Conservation (phyloP, 129 eudicot species). For the Arctium minus region DNA sequence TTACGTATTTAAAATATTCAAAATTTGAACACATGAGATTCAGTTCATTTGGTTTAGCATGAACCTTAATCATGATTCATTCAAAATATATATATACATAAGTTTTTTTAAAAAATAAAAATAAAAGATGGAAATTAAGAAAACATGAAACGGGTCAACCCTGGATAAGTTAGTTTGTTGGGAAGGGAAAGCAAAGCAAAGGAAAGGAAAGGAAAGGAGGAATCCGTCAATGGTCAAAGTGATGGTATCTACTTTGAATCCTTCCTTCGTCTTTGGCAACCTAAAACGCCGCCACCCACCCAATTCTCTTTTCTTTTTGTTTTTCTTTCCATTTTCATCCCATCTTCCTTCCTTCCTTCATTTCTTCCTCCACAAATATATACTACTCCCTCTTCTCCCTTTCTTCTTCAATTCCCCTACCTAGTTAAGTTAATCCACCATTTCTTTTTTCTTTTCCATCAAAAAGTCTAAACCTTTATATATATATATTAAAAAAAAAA, state of each 20-base stretch:
- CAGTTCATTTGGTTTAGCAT: too few relatives aligned
- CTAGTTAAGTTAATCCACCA: neutral
- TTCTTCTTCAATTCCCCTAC: neutral
- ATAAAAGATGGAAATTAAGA: neutral
- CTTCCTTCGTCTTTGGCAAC: constrained; percentile 31
- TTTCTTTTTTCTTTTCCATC: neutral
- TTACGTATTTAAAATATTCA: neutral
- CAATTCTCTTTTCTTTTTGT: neutral
- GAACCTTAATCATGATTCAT: neutral
- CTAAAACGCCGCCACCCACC: constrained; percentile 10
- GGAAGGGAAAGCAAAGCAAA: neutral
- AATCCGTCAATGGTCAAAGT: constrained; percentile 18
- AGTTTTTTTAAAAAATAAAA: too few relatives aligned
- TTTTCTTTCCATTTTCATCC: constrained; percentile 6
- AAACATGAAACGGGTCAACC: constrained; percentile 1
- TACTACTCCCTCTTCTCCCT: neutral
- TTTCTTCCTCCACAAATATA: neutral
- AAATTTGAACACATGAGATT: neutral
- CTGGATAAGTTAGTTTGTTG: neutral
- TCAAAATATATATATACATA: too few relatives aligned
- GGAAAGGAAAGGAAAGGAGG: neutral
- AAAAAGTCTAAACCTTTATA: neutral
- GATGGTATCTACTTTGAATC: constrained; percentile 10
- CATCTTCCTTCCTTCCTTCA: neutral
- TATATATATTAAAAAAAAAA: neutral